Conservation (phyloP, 2,329 filamentous ascomycete genomes). For the Penicillium sp. region DNA sequence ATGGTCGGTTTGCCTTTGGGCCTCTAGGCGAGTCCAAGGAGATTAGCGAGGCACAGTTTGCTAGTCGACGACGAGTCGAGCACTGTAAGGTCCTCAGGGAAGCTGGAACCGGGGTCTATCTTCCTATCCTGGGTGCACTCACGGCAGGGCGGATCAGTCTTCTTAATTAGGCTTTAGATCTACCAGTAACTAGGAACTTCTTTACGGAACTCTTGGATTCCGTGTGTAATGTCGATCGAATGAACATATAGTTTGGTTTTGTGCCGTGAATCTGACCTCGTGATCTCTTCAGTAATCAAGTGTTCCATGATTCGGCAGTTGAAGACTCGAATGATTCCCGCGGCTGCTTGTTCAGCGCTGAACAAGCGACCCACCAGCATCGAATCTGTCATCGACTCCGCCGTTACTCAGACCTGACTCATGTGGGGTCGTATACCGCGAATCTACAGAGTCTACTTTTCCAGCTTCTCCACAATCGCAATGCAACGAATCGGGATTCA, state of each 20-base stretch:
- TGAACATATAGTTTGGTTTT: not conserved
- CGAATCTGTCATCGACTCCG: constrained; percentile 5
- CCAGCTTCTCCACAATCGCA: not conserved
- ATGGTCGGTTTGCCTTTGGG: constrained; percentile 38
- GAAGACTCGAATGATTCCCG: constrained; percentile 1
- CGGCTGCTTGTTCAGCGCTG: not conserved
- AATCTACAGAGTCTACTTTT: not conserved
- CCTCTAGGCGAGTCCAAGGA: constrained; percentile 37
- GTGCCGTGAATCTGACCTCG: not conserved
- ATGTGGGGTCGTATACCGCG: constrained; percentile 26
- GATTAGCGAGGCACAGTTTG: constrained; percentile 32
- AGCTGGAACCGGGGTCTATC: constrained; percentile 28
- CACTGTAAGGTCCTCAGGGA: constrained; percentile 30
- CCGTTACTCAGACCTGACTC: constrained; percentile 32
- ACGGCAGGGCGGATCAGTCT: constrained; percentile 44
- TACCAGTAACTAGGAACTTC: no score
- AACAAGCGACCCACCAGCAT: constrained; percentile 2
- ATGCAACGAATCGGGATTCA: constrained; percentile 3
- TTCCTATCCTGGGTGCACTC: constrained; percentile 31
- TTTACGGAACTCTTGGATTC: no score
- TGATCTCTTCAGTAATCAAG: no score
- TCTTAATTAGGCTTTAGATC: constrained; percentile 28
- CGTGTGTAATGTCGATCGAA: not conserved
- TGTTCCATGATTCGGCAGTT: constrained; percentile 11
- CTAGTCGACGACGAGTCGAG: constrained; percentile 30